Base-by-base conservation (phyloP, 139 green algal genomes). In the Coelastrella sp. region DNA sequence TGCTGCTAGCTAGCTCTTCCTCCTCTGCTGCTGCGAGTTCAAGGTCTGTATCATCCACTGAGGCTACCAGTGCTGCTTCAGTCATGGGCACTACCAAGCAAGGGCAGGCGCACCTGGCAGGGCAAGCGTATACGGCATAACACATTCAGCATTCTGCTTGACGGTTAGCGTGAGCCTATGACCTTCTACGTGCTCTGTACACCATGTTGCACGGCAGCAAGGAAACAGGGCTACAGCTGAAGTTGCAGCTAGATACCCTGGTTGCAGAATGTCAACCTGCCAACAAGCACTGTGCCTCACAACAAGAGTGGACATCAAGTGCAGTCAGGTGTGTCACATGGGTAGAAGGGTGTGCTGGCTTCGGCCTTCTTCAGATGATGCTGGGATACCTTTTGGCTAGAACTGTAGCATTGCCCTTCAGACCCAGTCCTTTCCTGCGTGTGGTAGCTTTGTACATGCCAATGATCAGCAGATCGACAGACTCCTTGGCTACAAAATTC, bases 61-160 rank as follows among this genome's bases (percentile, higher is more conserved):
- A 51, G 15, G 57, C 35, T 71, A 40, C 19, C 80, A 86, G 67
- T 51, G 67, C 37, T 9, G 80, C 50, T 51, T 86, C 80, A 9
- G 25, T 60, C 80, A 86, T 86, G 25, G 80, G 80, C 35, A 86
- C 80, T 32, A 86, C 80, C 45, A 86, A 50, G 35, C 67, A 78
- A 17, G 80, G 67, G 80, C 80, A 86, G 48, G 67, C 80, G 41
- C 80, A 80, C 34, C 80, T 86, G n/a, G 78, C 50, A 82, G 21
- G 2, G 30, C 6, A n/a, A 64, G 17, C 19, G 21, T n/a, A 21
- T 23, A 11, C 25, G 62, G 30, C 15, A 19, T 72, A 2, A 38
- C 62, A 72, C 62, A 72, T n/a, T n/a, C n/a, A n/a, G n/a, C n/a
- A n/a, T n/a, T n/a, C n/a, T n/a, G n/a, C n/a, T n/a, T n/a, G n/a